Base-by-base conservation (phyloP, 371 early-diverging fungal genomes). In the Nosema muscidifuracis region DNA sequence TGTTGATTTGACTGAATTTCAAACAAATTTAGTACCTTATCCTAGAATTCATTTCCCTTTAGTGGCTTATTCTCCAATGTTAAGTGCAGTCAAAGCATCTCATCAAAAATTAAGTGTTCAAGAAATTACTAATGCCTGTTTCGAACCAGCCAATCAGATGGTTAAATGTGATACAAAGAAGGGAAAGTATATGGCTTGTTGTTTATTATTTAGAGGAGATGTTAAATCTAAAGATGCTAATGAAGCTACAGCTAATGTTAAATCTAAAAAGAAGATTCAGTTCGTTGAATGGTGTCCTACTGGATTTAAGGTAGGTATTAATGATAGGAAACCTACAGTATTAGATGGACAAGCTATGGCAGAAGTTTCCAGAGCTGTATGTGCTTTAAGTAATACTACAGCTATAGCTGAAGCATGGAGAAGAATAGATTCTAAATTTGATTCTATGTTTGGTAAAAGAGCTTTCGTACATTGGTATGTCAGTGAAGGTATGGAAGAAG, bases 401-500 rank as follows among this genome's bases (percentile, higher is more conserved):
- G 92, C 93, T 63, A 94, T 94, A 76, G 88, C 90, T 62, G 92
- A 92, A 81, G 93, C 93, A 64, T 94, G 93, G 93, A 87, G 89
- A 71, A 89, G 92, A 81, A 85, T 92, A 68, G 90, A 92, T 81
- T 89, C 91, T 81, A 92, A 92, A 87, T 94, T 94, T 79, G 90
- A 90, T 80, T 86, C 91, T 70, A 93, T 92, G 93, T 93, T 90
- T 87, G 89, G 89, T 85, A 93, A 92, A 88, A 89, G 93, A 82
- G 93, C 95, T 68, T 94, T 94, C 83, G 93, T 94, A 57, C 95
- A 94, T 86, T 94, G 95, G 95, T 94, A 92, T 85, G 93, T 93
- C 68, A 92, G 93, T 80, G 95, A 94, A 85, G 95, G 95, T 83
- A 84, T 85, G 84, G 83, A 85, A 71, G 85, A 84, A 89, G 95